Percentiles rank a stretch among this genome's conserved stretches.
Conservation (phyloP, 345 rosid genomes). For the Moricandia moricandioides region DNA sequence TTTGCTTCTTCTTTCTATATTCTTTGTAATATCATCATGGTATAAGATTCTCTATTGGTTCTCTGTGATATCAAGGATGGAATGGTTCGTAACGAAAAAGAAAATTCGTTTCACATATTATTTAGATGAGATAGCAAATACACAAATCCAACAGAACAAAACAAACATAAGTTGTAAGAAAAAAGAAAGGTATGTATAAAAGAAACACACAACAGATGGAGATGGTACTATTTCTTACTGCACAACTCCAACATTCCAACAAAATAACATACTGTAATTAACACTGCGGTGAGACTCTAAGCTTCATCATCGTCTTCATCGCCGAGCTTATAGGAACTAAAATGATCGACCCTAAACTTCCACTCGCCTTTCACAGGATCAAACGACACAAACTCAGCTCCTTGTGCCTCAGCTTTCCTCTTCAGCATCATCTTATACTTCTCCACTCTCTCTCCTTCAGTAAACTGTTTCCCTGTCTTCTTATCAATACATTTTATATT, state of each 20-base stretch:
- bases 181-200: neutral
- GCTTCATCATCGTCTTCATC: slow-evolving; percentile 45
- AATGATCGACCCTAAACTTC: slow-evolving; percentile 87
- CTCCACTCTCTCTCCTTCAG: slow-evolving; percentile 66
- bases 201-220: slow-evolving; percentile 15
- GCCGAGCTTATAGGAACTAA: slow-evolving; percentile 62
- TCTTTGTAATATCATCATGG: neutral
- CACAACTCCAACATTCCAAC: slow-evolving; percentile 17
- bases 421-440: slow-evolving; percentile 82
- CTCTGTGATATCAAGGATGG: neutral
- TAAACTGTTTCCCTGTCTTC: slow-evolving; percentile 65
- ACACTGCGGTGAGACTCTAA: slow-evolving; percentile 18
- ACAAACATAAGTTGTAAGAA: neutral
- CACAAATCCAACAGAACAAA: neutral
- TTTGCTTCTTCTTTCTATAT: neutral
- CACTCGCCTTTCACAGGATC: slow-evolving; percentile 86
- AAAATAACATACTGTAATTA: neutral
- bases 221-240: slow-evolving; percentile 16
- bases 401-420: slow-evolving; percentile 86
- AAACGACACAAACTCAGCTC: slow-evolving; percentile 81
- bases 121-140: neutral
- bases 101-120: neutral
- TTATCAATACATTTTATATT: slow-evolving; percentile 87
- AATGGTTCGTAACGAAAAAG: neutral
- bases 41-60: slow-evolving; percentile 5